A percentile compares a stretch with the other conserved stretches of the same genome.
These are phyloP conservation scores for Diaporthe australafricana DNA, from an alignment of 2,329 filamentous ascomycete genomes.

Conservation along the genomic window DNA sequence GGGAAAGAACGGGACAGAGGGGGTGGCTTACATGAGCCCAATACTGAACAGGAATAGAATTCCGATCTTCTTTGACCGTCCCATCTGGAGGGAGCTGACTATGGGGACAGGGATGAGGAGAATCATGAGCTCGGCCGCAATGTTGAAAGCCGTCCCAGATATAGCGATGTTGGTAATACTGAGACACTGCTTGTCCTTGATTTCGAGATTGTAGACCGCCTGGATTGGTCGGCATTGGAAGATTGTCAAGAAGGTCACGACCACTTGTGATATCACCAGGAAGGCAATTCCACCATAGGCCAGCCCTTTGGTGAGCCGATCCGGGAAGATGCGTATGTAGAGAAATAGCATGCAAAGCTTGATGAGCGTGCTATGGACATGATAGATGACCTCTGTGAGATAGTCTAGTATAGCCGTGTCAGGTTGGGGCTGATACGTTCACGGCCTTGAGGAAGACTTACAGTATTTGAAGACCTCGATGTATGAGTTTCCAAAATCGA, in stretches of 20 bases:
- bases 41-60: conserved; percentile 7
- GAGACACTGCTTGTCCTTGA: not conserved
- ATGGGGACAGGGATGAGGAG: conserved; percentile 15
- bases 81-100: conserved; percentile 7
- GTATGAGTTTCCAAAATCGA: not conserved
- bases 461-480: conserved; percentile 14
- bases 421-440: not conserved
- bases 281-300: not conserved
- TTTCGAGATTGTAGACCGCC: not conserved
- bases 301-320: conserved; percentile 3
- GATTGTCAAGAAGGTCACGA: conserved; percentile 9
- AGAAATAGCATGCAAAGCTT: conserved; percentile 25
- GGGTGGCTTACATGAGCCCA: not conserved
- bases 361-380: conserved; percentile 17
- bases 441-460: not conserved
- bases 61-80: conserved; percentile 11
- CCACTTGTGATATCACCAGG: conserved; percentile 17
- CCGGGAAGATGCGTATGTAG: conserved; percentile 5
- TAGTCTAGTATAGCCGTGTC: not conserved
- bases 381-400: conserved; percentile 16
- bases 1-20: too few species aligned
- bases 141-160: conserved; percentile 15
- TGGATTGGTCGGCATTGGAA: conserved; percentile 1
- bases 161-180: conserved; percentile 1
- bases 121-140: conserved; percentile 5